Conservation (phyloP, 768 basidiomycete species). For the Termitomyces sp. region DNA sequence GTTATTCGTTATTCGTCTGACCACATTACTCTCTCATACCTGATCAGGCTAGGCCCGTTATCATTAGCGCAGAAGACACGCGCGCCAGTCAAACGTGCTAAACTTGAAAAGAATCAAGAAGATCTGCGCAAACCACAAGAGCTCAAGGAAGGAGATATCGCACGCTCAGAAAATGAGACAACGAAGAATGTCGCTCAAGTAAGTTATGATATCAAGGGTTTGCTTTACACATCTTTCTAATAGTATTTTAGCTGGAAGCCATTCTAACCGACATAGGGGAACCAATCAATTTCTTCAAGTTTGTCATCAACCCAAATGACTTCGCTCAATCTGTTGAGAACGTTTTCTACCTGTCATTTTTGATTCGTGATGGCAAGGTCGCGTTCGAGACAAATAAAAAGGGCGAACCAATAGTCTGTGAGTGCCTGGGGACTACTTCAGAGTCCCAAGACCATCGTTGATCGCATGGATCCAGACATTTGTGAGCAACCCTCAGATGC, state of each 20-base stretch:
- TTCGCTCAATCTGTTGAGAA: slow-evolving; percentile 97
- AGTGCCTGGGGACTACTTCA: slow-evolving; percentile 20
- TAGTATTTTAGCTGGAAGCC: slow-evolving; percentile 50
- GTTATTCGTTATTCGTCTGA: not conserved
- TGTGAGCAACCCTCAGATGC: slow-evolving; percentile 64
- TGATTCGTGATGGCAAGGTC: slow-evolving; percentile 83
- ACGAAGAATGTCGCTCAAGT: slow-evolving; percentile 81
- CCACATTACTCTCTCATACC: slow-evolving; percentile 15
- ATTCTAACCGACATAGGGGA: slow-evolving; percentile 50
- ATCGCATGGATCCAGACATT: slow-evolving; percentile 38
- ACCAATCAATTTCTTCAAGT: slow-evolving; percentile 75
- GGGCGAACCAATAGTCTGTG: slow-evolving; percentile 77
- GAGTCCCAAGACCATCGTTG: not conserved
- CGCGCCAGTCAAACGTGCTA: slow-evolving; percentile 53
- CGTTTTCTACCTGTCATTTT: slow-evolving; percentile 91
- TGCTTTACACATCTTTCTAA: not conserved
- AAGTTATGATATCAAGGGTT: slow-evolving; percentile 21
- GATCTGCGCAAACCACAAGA: slow-evolving; percentile 75
- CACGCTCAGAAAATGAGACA: slow-evolving; percentile 84
- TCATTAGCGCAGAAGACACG: slow-evolving; percentile 85
- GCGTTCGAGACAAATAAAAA: slow-evolving; percentile 66
- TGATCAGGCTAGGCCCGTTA: slow-evolving; percentile 86
- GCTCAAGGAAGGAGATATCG: slow-evolving; percentile 79
- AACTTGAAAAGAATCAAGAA: slow-evolving; percentile 69
- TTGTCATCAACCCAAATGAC: slow-evolving; percentile 86